These are phyloP conservation scores for Trichaptum fuscoviolaceum DNA, from an alignment of 768 basidiomycete species.

Conservation along the genomic window DNA sequence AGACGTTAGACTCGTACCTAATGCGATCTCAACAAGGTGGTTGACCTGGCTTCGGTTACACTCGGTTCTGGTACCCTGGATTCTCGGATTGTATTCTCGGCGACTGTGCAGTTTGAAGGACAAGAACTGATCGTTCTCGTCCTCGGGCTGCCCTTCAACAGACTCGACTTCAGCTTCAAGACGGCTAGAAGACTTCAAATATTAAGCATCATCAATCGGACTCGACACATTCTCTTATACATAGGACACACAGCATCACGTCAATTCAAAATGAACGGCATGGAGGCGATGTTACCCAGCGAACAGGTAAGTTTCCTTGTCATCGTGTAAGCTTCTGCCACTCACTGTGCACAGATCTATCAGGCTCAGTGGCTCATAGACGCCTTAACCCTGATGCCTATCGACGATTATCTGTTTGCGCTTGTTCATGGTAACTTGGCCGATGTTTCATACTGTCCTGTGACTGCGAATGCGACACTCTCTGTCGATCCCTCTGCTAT, in stretches of 20 bases:
- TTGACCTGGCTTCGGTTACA: not conserved
- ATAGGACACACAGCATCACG: not conserved
- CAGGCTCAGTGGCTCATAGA: not conserved
- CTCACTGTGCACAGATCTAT: not conserved
- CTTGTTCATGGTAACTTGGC: not conserved
- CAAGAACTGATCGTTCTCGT: too few species aligned
- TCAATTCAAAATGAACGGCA: not conserved
- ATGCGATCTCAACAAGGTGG: not conserved
- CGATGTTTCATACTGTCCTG: not conserved
- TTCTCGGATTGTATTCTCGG: not conserved
- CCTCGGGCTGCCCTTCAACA: not conserved
- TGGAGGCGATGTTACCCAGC: not conserved
- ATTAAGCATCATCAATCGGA: not conserved
- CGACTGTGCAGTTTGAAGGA: not conserved
- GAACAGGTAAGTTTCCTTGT: not conserved
- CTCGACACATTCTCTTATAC: not conserved
- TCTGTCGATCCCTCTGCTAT: not conserved
- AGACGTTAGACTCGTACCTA: not conserved
- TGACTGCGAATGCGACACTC: not conserved
- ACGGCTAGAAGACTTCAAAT: not conserved
- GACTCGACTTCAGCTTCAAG: not conserved
- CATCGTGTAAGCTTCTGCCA: not conserved
- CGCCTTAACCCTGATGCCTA: not conserved
- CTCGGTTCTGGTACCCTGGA: not conserved
- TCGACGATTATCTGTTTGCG: not conserved